Evolutionary conservation across 257 asterid genomes (phyloP).

Genomic region (Ilex aquifolium): DNA sequence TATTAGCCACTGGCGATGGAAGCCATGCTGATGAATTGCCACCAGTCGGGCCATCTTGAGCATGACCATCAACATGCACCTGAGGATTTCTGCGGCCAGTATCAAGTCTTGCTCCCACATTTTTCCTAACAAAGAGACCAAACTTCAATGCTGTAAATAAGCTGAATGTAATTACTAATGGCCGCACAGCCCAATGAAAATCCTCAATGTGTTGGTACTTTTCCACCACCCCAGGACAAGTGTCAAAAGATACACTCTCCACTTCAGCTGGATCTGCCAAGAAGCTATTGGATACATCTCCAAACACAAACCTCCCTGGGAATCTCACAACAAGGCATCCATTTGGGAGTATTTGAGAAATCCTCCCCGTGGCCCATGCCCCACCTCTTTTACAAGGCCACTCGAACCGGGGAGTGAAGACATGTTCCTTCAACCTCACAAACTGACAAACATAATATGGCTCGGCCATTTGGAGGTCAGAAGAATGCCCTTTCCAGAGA

Average conservation of each 20-base stretch:
- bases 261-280: slow-evolving; percentile 61
- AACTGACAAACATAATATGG: slow-evolving; percentile 42
- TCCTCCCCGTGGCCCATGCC: slow-evolving; percentile 47
- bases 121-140: slow-evolving; percentile 37
- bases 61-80: slow-evolving; percentile 5
- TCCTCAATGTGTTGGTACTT: slow-evolving; percentile 60
- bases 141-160: slow-evolving; percentile 33
- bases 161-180: slow-evolving; percentile 33
- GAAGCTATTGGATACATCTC: slow-evolving; percentile 22
- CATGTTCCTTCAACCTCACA: slow-evolving; percentile 37
- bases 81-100: slow-evolving; percentile 1
- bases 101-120: slow-evolving; percentile 13
- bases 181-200: slow-evolving; percentile 60
- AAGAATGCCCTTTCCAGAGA: slow-evolving; percentile 43
- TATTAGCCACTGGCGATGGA: slow-evolving; percentile 20
- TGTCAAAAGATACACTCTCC: slow-evolving; percentile 43
- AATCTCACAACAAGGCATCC: slow-evolving; percentile 53
- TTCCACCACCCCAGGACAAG: slow-evolving; percentile 43
- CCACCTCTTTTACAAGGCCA: slow-evolving; percentile 51
- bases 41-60: slow-evolving; percentile 15
- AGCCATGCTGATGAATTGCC: slow-evolving; percentile 13
- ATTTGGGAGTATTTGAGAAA: slow-evolving; percentile 43
- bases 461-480: slow-evolving; percentile 36
- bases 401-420: slow-evolving; percentile 38
- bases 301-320: slow-evolving; percentile 41